Evolutionary conservation across 2,329 filamentous ascomycete species (phyloP).

Genomic region (Xylaria sp.): DNA sequence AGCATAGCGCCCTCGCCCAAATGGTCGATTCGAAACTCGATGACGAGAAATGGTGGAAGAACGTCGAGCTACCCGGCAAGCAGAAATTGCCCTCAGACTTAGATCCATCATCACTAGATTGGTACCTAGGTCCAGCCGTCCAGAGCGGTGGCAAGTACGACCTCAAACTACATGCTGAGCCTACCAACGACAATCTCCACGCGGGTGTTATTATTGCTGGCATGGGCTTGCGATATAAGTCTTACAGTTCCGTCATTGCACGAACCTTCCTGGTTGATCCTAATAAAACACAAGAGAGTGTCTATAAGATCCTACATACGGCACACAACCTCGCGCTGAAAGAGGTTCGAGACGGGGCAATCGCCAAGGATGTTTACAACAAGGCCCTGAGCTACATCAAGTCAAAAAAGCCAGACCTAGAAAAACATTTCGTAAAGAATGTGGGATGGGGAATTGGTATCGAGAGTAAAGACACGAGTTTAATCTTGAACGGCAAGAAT

Average conservation of each 20-base stretch:
- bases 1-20: slow-evolving; percentile 84
- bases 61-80: slow-evolving; percentile 72
- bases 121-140: slow-evolving; percentile 89
- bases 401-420: slow-evolving; percentile 92
- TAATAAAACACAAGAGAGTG: slow-evolving; percentile 93
- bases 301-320: slow-evolving; percentile 87
- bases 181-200: slow-evolving; percentile 84
- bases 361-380: slow-evolving; percentile 89
- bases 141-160: slow-evolving; percentile 98
- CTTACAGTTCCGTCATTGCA: slow-evolving; percentile 91
- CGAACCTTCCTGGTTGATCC: slow-evolving; percentile 97
- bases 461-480: slow-evolving; percentile 84
- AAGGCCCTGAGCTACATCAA: slow-evolving; percentile 85
- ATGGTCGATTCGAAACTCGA: slow-evolving; percentile 93
- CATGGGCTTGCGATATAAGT: slow-evolving; percentile 93
- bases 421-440: slow-evolving; percentile 93
- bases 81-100: slow-evolving; percentile 87
- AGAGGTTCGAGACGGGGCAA: slow-evolving; percentile 85
- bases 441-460: slow-evolving; percentile 93
- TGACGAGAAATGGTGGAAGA: slow-evolving; percentile 92
- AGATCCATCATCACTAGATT: slow-evolving; percentile 88
- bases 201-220: slow-evolving; percentile 93
- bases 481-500: slow-evolving; percentile 90
- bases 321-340: slow-evolving; percentile 92
- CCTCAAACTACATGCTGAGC: slow-evolving; percentile 79